Evolutionary conservation across 805 yeast species (phyloP).

Genomic region (Hanseniaspora pseudoguilliermondii): DNA sequence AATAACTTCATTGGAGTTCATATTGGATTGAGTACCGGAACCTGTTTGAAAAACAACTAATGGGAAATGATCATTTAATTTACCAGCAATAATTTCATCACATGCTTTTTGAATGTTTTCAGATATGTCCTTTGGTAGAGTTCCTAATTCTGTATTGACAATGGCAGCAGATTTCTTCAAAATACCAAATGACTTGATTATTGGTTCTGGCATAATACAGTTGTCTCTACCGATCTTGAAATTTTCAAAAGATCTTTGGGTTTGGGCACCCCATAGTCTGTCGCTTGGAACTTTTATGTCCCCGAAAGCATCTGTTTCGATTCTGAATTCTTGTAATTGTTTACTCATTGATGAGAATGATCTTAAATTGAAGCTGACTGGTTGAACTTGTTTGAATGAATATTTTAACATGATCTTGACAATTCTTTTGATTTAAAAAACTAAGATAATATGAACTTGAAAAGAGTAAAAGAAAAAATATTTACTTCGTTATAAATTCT

Average conservation of each 20-base stretch:
- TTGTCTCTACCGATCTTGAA: constrained; percentile 91
- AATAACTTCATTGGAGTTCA: constrained; percentile 98
- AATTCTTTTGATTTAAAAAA: neutral
- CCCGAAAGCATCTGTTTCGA: constrained; percentile 93
- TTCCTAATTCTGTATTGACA: constrained; percentile 72
- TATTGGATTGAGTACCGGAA: constrained; percentile 95
- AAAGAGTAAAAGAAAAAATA: too few relatives aligned
- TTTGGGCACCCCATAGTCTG: constrained; percentile 97
- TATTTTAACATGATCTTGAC: neutral
- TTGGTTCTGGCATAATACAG: constrained; percentile 83
- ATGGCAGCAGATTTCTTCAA: constrained; percentile 90
- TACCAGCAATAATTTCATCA: constrained; percentile 86
- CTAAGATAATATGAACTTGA: neutral
- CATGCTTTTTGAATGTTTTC: constrained; percentile 86
- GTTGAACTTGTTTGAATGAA: neutral
- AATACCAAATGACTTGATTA: constrained; percentile 83
- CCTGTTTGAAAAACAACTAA: constrained; percentile 98
- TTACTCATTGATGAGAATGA: constrained; percentile 8
- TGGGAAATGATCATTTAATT: constrained; percentile 88
- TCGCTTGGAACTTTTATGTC: constrained; percentile 80
- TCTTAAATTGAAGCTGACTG: neutral
- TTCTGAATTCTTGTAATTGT: constrained; percentile 31
- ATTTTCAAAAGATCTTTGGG: constrained; percentile 84
- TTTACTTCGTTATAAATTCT: too few relatives aligned
- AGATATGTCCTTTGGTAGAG: constrained; percentile 71